phyloP scores from a whole-genome alignment of 495 filamentous ascomycete species.

The Pseudomonodictys pantanalensis region DNA sequence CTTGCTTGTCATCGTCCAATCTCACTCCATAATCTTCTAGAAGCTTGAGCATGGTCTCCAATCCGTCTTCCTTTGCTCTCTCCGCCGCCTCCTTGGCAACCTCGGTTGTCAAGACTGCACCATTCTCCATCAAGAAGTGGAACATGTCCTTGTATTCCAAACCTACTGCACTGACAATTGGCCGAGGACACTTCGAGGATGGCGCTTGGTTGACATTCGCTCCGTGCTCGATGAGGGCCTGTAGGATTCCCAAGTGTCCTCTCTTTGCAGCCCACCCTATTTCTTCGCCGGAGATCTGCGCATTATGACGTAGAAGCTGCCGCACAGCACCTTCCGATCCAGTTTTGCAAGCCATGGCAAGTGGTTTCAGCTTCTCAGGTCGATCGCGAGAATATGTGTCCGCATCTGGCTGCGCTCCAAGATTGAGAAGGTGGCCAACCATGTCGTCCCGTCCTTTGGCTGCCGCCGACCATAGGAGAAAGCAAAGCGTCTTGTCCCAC shows the following conservation, averaged over 20 bases:
- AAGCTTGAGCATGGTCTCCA: neutral
- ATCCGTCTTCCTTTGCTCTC: neutral
- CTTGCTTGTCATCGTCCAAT: too few relatives aligned
- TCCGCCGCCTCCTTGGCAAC: neutral
- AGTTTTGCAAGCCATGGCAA: neutral
- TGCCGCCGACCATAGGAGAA: too few relatives aligned
- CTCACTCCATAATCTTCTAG: neutral
- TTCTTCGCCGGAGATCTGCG: neutral
- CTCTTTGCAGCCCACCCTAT: neutral
- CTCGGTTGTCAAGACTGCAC: neutral
- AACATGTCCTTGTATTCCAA: neutral
- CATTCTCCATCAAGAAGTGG: neutral
- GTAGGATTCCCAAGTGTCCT: neutral
- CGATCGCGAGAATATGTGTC: neutral
- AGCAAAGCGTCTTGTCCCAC: too few relatives aligned
- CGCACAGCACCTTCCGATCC: neutral
- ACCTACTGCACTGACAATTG: neutral
- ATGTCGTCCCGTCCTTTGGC: neutral
- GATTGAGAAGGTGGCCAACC: neutral
- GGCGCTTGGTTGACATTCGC: neutral
- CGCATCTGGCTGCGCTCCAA: neutral
- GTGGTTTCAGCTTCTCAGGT: neutral
- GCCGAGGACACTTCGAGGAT: too few relatives aligned
- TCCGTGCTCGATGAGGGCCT: neutral
- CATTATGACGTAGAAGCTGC: neutral